These are phyloP conservation scores for Hypoxylon cercidicola DNA, from an alignment of 495 filamentous ascomycete species.

Conservation along the genomic window DNA sequence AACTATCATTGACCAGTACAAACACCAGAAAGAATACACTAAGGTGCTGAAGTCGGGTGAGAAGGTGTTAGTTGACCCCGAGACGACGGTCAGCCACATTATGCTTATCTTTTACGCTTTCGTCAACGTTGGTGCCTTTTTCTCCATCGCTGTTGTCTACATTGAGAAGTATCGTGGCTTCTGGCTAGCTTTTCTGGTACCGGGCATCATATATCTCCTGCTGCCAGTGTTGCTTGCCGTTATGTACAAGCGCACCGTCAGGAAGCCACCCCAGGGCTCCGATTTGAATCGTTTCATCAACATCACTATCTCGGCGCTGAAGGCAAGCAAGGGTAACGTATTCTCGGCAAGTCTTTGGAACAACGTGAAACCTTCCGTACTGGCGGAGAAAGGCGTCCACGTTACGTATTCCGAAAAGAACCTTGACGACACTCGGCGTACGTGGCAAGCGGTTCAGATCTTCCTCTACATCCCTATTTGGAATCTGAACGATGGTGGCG, in stretches of 20 bases:
- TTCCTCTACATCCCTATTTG: slow-evolving; percentile 66
- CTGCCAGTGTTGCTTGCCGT: slow-evolving; percentile 55
- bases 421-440: slow-evolving; percentile 59
- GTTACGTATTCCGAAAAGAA: slow-evolving; percentile 61
- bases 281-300: slow-evolving; percentile 54
- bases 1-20: slow-evolving; percentile 76
- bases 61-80: slow-evolving; percentile 76
- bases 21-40: slow-evolving; percentile 57
- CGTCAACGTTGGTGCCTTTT: slow-evolving; percentile 78
- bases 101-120: slow-evolving; percentile 71
- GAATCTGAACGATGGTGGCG: slow-evolving; percentile 61
- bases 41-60: slow-evolving; percentile 74
- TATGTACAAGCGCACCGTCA: slow-evolving; percentile 55
- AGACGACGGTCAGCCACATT: slow-evolving; percentile 76
- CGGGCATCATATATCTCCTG: slow-evolving; percentile 57
- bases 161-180: slow-evolving; percentile 73
- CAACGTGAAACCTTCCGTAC: slow-evolving; percentile 56
- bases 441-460: slow-evolving; percentile 62
- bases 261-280: slow-evolving; percentile 52
- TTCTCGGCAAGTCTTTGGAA: slow-evolving; percentile 63
- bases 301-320: slow-evolving; percentile 51
- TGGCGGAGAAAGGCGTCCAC: slow-evolving; percentile 50
- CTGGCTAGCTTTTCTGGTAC: slow-evolving; percentile 73
- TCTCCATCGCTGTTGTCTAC: slow-evolving; percentile 71
- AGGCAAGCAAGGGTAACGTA: slow-evolving; percentile 55